Conservation (phyloP, 2,329 filamentous ascomycete genomes). For the Diaporthe australafricana region DNA sequence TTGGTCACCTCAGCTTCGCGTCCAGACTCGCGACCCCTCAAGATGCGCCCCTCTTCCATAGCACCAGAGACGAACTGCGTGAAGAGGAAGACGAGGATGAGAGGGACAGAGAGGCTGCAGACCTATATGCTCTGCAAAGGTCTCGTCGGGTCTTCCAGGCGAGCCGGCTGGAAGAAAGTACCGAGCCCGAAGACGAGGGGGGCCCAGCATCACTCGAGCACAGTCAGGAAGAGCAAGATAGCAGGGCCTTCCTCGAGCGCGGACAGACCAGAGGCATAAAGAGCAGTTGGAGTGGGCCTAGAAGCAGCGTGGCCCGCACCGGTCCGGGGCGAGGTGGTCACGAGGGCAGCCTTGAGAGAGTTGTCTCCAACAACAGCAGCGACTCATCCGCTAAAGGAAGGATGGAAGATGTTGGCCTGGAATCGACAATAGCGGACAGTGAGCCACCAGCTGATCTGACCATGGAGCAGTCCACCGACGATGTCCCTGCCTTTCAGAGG, state of each 20-base stretch:
- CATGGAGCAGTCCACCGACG: slow-evolving; percentile 63
- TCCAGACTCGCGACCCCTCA: slow-evolving; percentile 78
- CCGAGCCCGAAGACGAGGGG: slow-evolving; percentile 81
- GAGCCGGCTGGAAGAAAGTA: slow-evolving; percentile 85
- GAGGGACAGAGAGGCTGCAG: slow-evolving; percentile 90
- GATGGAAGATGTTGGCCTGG: slow-evolving; percentile 90
- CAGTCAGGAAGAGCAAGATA: slow-evolving; percentile 62
- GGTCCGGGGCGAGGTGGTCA: slow-evolving; percentile 45
- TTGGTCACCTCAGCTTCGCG: slow-evolving; percentile 79
- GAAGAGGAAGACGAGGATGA: slow-evolving; percentile 95
- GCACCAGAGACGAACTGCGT: slow-evolving; percentile 87
- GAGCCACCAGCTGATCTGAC: slow-evolving; percentile 72
- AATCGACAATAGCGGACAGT: slow-evolving; percentile 71
- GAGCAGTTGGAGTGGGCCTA: slow-evolving; percentile 73
- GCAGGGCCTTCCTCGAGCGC: slow-evolving; percentile 58
- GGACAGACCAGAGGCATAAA: slow-evolving; percentile 65
- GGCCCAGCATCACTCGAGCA: slow-evolving; percentile 67
- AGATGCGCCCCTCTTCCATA: slow-evolving; percentile 94
- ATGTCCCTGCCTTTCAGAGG: slow-evolving; percentile 72
- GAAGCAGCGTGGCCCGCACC: slow-evolving; percentile 51
- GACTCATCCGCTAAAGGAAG: slow-evolving; percentile 62
- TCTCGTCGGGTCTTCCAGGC: slow-evolving; percentile 90
- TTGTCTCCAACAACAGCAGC: slow-evolving; percentile 46
- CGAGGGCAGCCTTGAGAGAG: slow-evolving; percentile 55
- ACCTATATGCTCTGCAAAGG: slow-evolving; percentile 90